These are phyloP conservation scores for Lachnum nothofagi DNA, from an alignment of 2,329 filamentous ascomycete species.

Conservation along the genomic window DNA sequence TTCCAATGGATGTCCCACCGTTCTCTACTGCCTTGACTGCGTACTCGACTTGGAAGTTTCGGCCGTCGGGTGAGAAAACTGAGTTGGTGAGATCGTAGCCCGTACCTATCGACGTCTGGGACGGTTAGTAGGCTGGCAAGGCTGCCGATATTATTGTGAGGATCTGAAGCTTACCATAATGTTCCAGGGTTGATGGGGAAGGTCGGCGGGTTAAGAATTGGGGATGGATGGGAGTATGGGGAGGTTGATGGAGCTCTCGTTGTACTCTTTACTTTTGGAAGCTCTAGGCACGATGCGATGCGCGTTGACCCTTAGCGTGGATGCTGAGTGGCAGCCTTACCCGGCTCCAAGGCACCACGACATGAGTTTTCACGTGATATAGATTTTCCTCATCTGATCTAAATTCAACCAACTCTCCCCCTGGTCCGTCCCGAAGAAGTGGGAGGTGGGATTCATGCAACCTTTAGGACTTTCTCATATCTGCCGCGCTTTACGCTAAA, in stretches of 20 bases:
- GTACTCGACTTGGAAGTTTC: constrained; percentile 99
- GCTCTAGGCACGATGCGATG: constrained; percentile 31
- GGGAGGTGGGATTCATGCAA: not conserved
- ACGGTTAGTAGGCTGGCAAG: constrained; percentile 17
- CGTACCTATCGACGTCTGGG: constrained; percentile 96
- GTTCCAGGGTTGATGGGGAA: constrained; percentile 9
- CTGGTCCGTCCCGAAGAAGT: too few relatives aligned
- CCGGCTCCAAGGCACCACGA: constrained; percentile 6
- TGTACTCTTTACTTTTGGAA: constrained; percentile 17
- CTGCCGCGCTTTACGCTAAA: not conserved
- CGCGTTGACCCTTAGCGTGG: constrained; percentile 23
- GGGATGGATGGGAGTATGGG: constrained; percentile 11
- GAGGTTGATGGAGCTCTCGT: constrained; percentile 23
- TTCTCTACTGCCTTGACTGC: constrained; percentile 98
- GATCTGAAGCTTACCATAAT: constrained; percentile 32
- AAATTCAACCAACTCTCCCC: not conserved
- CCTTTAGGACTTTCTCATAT: not conserved
- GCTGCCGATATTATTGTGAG: not conserved
- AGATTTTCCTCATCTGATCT: not conserved
- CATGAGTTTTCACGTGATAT: not conserved
- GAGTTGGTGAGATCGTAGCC: constrained; percentile 99
- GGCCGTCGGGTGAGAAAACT: constrained; percentile 97
- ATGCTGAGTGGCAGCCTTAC: not conserved
- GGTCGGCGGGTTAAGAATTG: constrained; percentile 6
- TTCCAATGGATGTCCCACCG: constrained; percentile 91